Evolutionary conservation across 176 grass and related monocot species (phyloP), one percentile per base, ranked within the genome.

Genomic region (Aegilops bicornis): DNA sequence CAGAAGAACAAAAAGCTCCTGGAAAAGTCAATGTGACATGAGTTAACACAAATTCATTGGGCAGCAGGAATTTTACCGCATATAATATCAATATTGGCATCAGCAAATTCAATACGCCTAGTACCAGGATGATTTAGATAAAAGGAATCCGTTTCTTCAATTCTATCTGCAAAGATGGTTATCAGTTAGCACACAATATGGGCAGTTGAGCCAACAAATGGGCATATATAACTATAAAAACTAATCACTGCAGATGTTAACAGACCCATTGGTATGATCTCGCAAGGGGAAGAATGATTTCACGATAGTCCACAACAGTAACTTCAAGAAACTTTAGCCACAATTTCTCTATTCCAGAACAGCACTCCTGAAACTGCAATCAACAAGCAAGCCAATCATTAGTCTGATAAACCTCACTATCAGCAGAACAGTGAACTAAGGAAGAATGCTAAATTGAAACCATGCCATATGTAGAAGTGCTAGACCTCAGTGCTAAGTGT

Each of bases 201-300:
- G 30, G 15, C 15, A 62, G 58, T 39, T 43, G 33, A 63, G 33
- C 6, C 22, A 83, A 19, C 48, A 84, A 71, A 36, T 84, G 56
- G 69, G 71, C 37, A 73, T 17, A 54, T 54, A 54, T 59, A 73
- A 73, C 30, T 72, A 27, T 9, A 72, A 9, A 83, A 72, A 72
- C 19, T 64, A 59, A 58, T 15, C 2, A 25, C 37, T 40, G 33
- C 36, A 75, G 35, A 47, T 63, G 35, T 84, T 63, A 84, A 71
- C 69, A 62, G 29, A 84, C 82, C 82, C 82, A 84, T 84, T 73
- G 36, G 36, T n/a, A 84, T 22, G 69, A 84, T 75, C 56, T 61
- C 6, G 52, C 68, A 64, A 84, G 56, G 52, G 82, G 82, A 74
- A 84, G 60, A 12, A 84, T 47, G 56, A 32, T 10, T 30, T 75